Base-by-base conservation (phyloP, 2,329 filamentous ascomycete species). In the Aspergillus ustus region DNA sequence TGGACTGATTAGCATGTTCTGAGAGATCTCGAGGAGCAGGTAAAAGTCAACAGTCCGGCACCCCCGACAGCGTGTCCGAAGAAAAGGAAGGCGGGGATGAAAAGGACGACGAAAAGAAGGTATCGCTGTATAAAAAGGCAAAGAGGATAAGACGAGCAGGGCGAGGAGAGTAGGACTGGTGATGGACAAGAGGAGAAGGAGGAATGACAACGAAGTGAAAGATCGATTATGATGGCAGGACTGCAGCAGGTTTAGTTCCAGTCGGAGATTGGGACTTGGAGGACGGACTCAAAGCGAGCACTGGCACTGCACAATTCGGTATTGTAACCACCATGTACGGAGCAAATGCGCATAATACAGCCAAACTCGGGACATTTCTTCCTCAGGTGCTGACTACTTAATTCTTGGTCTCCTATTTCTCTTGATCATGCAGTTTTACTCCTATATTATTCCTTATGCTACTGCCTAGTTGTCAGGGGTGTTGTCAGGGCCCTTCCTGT, bases 1-100 rank as follows among this genome's bases (percentile, higher is more conserved):
- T 58, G 65, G 68, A 64, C 63, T 52, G 67, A 67, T 67, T 64
- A 60, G 63, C 69, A 71, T 71, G 65, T 66, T 71, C 64, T 63
- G 60, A 55, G 19, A 52, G 31, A 40, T 22, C 55, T 55, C 29
- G 40, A 58, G 54, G 13, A 40, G 31, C 52, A 55, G 28, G 58
- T 52, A 28, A 55, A 44, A 46, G 49, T 48, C 40, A 53, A 60
- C 43, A 46, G 40, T 52, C 43, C 57, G 58, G 53, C 51, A 44
- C 44, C 49, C 53, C 52, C 48, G 53, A 64, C 55, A 54, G 54
- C 49, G 64, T 60, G 63, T 65, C 52, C 52, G 57, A 44, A 54
- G 44, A 43, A 34, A 11, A 28, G 49, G 43, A 57, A 56, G 51
- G 54, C 53, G 45, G 40, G 51, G 52, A 44, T 34, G 37, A 52